phyloP scores from a whole-genome alignment of 768 basidiomycete genomes.

The Chalciporus chontae region DNA sequence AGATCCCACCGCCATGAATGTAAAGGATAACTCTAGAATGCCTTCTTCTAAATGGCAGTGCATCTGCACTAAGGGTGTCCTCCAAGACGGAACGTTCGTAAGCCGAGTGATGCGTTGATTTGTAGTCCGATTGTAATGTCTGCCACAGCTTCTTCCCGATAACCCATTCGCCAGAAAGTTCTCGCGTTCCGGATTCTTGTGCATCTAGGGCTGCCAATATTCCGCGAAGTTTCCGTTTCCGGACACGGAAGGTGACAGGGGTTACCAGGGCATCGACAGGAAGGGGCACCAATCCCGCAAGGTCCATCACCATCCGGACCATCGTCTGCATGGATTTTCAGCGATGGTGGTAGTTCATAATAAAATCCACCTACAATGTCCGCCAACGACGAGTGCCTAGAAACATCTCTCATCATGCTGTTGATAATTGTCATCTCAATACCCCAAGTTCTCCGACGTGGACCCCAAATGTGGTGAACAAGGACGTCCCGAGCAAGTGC shows the following conservation, averaged over 20 bases:
- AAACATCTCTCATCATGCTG: slow-evolving; percentile 82
- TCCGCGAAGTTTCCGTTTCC: slow-evolving; percentile 67
- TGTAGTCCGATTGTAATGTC: slow-evolving; percentile 79
- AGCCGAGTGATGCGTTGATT: slow-evolving; percentile 36
- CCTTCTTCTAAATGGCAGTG: slow-evolving; percentile 32
- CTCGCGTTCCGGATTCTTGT: slow-evolving; percentile 70
- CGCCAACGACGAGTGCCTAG: slow-evolving; percentile 75
- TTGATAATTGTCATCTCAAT: slow-evolving; percentile 89
- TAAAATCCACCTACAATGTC: slow-evolving; percentile 60
- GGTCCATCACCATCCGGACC: slow-evolving; percentile 64
- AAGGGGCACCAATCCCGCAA: slow-evolving; percentile 79
- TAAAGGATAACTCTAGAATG: slow-evolving; percentile 87
- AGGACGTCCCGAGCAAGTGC: slow-evolving; percentile 63
- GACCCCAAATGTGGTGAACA: slow-evolving; percentile 79
- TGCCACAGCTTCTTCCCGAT: slow-evolving; percentile 93
- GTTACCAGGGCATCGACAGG: slow-evolving; percentile 93
- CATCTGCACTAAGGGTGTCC: slow-evolving; percentile 14
- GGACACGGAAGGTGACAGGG: slow-evolving; percentile 87
- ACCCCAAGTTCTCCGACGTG: slow-evolving; percentile 88
- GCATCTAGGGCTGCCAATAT: slow-evolving; percentile 75
- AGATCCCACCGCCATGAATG: slow-evolving; percentile 78
- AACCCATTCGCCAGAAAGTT: slow-evolving; percentile 94
- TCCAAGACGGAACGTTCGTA: slow-evolving; percentile 18
- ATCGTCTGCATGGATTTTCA: slow-evolving; percentile 33
- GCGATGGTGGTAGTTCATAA: background rate